A percentile compares a stretch with the other conserved stretches of the same genome.
Evolutionary conservation across 176 grass and related monocot species (phyloP).

Genomic region (Rhynchospora pubera): DNA sequence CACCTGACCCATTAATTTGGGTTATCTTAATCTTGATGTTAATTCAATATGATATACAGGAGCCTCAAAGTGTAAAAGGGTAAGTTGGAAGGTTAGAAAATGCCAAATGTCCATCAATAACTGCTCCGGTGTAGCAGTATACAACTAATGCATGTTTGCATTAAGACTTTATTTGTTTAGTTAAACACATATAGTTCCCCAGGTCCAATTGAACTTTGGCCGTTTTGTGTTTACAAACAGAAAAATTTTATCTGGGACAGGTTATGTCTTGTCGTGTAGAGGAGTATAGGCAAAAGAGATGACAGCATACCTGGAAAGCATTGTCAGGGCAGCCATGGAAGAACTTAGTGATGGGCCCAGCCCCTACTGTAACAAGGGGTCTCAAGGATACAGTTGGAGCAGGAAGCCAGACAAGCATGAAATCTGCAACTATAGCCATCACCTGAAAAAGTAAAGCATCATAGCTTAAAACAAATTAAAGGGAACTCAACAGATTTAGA

Average conservation of each 20-base stretch:
- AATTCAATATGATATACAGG: neutral
- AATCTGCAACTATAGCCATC: constrained; percentile 99
- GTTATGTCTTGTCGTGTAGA: neutral
- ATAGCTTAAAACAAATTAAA: neutral
- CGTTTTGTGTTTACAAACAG: neutral
- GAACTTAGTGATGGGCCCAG: constrained; percentile 70
- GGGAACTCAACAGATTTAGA: neutral
- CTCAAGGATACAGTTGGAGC: constrained; percentile 87
- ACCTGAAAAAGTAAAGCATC: constrained; percentile 36
- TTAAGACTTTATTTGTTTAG: neutral
- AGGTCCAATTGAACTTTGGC: neutral
- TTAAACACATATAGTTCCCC: neutral
- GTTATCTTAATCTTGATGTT: neutral
- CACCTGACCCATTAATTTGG: neutral
- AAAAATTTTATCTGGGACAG: neutral
- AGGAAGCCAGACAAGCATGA: constrained; percentile 99
- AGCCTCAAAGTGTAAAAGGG: neutral
- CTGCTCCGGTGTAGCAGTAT: neutral
- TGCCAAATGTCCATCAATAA: neutral
- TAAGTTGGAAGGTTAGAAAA: neutral
- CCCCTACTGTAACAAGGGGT: constrained; percentile 52
- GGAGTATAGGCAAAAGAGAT: neutral
- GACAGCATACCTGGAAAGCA: constrained; percentile 76
- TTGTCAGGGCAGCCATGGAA: constrained; percentile 95
- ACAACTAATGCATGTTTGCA: neutral